Conservation (phyloP, 495 filamentous ascomycete genomes). For the Neurospora sp. region DNA sequence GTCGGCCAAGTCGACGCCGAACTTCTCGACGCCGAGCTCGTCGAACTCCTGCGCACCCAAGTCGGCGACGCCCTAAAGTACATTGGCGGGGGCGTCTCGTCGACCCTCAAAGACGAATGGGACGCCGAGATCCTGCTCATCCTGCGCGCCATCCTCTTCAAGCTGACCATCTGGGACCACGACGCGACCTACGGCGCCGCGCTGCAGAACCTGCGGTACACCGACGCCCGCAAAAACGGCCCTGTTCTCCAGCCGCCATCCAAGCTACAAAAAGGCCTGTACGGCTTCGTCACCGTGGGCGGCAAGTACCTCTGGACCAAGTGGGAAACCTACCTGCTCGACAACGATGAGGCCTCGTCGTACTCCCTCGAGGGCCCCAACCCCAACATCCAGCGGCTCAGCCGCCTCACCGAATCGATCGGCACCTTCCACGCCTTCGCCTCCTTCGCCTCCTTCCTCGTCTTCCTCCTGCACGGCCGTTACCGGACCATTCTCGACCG, state of each 20-base stretch:
- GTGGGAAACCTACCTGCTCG: slow-evolving; percentile 80
- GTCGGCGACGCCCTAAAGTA: slow-evolving; percentile 85
- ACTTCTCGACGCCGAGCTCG: slow-evolving; percentile 85
- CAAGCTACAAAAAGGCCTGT: slow-evolving; percentile 70
- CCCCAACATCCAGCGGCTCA: slow-evolving; percentile 45
- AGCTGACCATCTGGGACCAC: slow-evolving; percentile 93
- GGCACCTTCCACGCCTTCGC: slow-evolving; percentile 69
- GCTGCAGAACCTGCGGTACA: slow-evolving; percentile 82
- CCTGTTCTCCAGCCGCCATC: slow-evolving; percentile 51
- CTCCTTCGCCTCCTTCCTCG: slow-evolving; percentile 73
- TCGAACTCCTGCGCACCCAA: slow-evolving; percentile 75
- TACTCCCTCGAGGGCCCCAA: slow-evolving; percentile 43
- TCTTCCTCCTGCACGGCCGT: slow-evolving; percentile 81
- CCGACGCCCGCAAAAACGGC: slow-evolving; percentile 64
- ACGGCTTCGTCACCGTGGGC: slow-evolving; percentile 76
- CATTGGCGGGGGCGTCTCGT: slow-evolving; percentile 48
- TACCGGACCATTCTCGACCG: slow-evolving; percentile 90
- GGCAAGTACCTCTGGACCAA: slow-evolving; percentile 83
- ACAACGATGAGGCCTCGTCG: slow-evolving; percentile 48
- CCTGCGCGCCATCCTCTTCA: slow-evolving; percentile 77
- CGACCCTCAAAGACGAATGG: slow-evolving; percentile 58
- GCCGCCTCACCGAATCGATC: slow-evolving; percentile 55
- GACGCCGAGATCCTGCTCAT: slow-evolving; percentile 71
- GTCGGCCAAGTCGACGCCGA: slow-evolving; percentile 97
- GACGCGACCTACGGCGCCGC: slow-evolving; percentile 89